phyloP scores from a whole-genome alignment of 345 rosid genomes.

The Eucalyptus marginata region DNA sequence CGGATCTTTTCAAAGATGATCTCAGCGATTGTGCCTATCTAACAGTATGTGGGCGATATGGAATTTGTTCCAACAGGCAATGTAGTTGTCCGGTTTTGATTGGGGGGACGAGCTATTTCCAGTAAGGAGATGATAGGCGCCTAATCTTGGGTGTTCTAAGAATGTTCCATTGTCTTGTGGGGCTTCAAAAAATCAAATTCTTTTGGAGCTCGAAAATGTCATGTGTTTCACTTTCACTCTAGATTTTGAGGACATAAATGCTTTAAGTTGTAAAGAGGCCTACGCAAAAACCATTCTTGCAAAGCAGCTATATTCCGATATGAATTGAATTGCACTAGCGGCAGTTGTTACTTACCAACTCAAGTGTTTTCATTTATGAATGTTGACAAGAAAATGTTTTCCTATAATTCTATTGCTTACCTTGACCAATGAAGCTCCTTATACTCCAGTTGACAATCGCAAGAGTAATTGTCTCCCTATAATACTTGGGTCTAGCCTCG shows the following conservation, averaged over 20 bases:
- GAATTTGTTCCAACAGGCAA: background rate
- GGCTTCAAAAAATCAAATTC: background rate
- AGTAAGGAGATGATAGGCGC: background rate
- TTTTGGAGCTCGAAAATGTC: background rate
- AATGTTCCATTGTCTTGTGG: background rate
- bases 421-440: background rate
- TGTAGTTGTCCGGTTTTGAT: background rate
- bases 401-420: background rate
- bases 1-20: background rate
- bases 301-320: background rate
- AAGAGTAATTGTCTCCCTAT: background rate
- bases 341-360: background rate
- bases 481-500: background rate
- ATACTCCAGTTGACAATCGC: too few species aligned
- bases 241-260: background rate
- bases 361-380: background rate
- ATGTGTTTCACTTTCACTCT: background rate
- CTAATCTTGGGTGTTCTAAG: background rate
- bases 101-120: background rate
- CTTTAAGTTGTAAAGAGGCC: background rate
- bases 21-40: background rate
- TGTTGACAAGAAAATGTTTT: background rate
- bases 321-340: background rate
- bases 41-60: background rate
- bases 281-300: constrained; percentile 2